phyloP scores from a whole-genome alignment of 176 grass and related monocot species.

The Eleusine indica region DNA sequence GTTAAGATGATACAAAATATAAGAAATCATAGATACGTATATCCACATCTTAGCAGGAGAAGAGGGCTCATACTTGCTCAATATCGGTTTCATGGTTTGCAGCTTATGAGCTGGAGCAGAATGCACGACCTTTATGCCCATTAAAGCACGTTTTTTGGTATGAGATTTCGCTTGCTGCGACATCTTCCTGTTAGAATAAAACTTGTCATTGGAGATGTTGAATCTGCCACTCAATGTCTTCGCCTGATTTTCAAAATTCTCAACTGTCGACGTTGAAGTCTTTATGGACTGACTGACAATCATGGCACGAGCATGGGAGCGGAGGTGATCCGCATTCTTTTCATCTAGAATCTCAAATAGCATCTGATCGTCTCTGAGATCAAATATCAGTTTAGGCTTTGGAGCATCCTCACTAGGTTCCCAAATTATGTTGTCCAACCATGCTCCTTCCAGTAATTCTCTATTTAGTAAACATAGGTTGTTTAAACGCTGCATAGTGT shows the following conservation, averaged over 20 bases:
- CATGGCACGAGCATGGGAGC: constrained; percentile 90
- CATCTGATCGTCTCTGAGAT: constrained; percentile 96
- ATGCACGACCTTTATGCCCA: constrained; percentile 83
- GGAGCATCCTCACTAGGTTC: constrained; percentile 57
- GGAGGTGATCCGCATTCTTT: constrained; percentile 70
- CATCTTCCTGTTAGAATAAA: constrained; percentile 84
- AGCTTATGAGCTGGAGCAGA: constrained; percentile 89
- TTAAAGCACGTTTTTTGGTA: constrained; percentile 78
- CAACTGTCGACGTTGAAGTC: constrained; percentile 51
- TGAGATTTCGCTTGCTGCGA: constrained; percentile 88
- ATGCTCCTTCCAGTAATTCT: constrained; percentile 81
- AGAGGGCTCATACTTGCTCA: constrained; percentile 70
- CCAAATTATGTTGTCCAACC: constrained; percentile 93
- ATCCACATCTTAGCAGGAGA: not conserved
- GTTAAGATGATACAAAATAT: not conserved
- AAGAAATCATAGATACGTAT: not conserved
- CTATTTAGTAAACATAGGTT: constrained; percentile 74
- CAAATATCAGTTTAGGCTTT: constrained; percentile 91
- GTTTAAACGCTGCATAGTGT: constrained; percentile 53
- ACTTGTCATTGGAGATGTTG: constrained; percentile 96
- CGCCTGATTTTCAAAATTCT: constrained; percentile 62
- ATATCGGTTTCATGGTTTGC: constrained; percentile 84
- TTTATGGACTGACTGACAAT: constrained; percentile 61
- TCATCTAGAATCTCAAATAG: constrained; percentile 93
- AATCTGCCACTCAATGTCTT: constrained; percentile 58